A percentile compares a stretch with the other conserved stretches of the same genome.
These are phyloP conservation scores for Gloeostereum incarnatum DNA, from an alignment of 768 basidiomycete genomes.

Conservation along the genomic window DNA sequence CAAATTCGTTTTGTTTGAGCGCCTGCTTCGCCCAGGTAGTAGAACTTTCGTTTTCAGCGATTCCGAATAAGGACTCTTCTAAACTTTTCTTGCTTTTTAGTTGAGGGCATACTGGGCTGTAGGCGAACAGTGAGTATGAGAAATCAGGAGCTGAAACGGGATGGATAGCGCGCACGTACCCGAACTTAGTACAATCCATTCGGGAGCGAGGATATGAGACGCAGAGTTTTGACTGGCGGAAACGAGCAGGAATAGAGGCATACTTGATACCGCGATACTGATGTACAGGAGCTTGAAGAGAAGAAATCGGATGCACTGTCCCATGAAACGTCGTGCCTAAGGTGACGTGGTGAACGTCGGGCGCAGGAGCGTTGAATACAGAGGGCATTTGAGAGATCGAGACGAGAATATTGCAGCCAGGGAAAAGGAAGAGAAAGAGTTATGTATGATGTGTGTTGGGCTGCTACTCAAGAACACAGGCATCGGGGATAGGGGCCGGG, in stretches of 20 bases:
- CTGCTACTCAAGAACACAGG: too few relatives aligned
- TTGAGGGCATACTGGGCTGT: conserved; percentile 74
- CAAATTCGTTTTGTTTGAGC: conserved; percentile 63
- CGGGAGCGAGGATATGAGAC: conserved; percentile 43
- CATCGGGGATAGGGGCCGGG: too few relatives aligned
- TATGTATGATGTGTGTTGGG: too few relatives aligned
- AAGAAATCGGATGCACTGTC: conserved; percentile 50
- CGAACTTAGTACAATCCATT: conserved; percentile 59
- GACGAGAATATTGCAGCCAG: background rate
- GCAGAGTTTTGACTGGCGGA: conserved; percentile 61
- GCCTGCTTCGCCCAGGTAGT: conserved; percentile 45
- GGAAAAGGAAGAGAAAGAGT: background rate
- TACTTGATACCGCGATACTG: conserved; percentile 79
- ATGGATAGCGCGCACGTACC: conserved; percentile 31
- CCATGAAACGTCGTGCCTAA: conserved; percentile 64
- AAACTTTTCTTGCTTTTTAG: conserved; percentile 27
- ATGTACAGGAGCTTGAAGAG: conserved; percentile 44
- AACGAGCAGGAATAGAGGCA: conserved; percentile 62
- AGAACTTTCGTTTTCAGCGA: conserved; percentile 40
- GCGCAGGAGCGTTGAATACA: background rate
- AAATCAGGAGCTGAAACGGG: conserved; percentile 4
- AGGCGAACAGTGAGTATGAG: conserved; percentile 1
- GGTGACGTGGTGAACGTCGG: conserved; percentile 33
- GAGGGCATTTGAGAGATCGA: conserved; percentile 1
- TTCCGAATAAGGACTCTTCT: conserved; percentile 56